Evolutionary conservation across 2,329 filamentous ascomycete species (phyloP).

Genomic region (Penicillium sp.): DNA sequence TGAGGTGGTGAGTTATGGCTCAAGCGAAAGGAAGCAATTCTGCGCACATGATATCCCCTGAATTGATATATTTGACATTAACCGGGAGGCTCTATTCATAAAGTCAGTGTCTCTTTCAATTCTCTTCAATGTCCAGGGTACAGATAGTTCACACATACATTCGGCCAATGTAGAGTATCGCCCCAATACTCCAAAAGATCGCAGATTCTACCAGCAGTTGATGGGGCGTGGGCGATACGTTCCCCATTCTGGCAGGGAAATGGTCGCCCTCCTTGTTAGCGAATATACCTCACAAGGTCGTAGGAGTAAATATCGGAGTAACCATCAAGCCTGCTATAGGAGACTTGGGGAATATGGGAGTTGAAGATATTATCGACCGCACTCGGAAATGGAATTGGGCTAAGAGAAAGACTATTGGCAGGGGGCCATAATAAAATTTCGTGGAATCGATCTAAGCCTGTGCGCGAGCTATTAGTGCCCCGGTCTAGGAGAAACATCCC

Average conservation of each 20-base stretch:
- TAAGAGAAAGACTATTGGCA: not conserved
- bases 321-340: not conserved
- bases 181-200: constrained; percentile 32
- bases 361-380: not conserved
- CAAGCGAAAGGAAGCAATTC: not conserved
- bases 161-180: constrained; percentile 31
- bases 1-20: not conserved
- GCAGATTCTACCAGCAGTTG: constrained; percentile 31
- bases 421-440: not conserved
- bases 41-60: not conserved
- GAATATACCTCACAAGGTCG: not conserved
- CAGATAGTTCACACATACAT: constrained; percentile 24
- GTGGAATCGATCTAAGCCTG: not conserved
- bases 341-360: not conserved
- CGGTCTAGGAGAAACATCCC: not conserved
- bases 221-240: constrained; percentile 31
- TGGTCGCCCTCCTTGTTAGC: not conserved
- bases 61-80: not conserved
- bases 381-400: not conserved
- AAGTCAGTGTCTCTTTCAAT: not conserved
- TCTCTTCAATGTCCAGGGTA: not conserved
- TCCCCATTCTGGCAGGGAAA: constrained; percentile 25
- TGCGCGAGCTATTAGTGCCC: not conserved
- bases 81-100: not conserved
- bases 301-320: not conserved